These are phyloP conservation scores for Pseudoscleropodium purum DNA, from an alignment of 225 moss, liverwort and hornwort species.

Conservation along the genomic window DNA sequence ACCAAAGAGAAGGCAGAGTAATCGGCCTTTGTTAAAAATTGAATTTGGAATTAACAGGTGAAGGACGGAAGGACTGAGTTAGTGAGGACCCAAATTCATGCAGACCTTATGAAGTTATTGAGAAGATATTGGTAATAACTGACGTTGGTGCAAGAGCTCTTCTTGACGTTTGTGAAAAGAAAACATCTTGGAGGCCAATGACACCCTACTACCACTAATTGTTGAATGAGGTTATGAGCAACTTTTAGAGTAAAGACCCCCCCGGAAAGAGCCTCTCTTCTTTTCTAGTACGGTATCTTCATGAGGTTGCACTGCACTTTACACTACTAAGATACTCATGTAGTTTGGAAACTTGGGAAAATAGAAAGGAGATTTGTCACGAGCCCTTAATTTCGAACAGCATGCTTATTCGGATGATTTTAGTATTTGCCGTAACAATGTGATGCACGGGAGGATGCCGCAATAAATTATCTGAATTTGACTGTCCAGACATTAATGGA, in stretches of 20 bases:
- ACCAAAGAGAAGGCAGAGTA: background rate
- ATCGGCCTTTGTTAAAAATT: background rate
- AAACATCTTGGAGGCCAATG: background rate
- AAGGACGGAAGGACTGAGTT: background rate
- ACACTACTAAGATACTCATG: no score
- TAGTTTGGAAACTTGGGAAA: background rate
- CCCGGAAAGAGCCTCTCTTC: background rate
- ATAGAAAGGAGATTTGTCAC: background rate
- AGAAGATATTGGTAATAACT: background rate
- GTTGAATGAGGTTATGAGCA: background rate
- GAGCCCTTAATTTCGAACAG: background rate
- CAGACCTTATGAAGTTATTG: background rate
- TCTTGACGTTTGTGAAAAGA: background rate
- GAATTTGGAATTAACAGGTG: background rate
- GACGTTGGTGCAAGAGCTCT: background rate
- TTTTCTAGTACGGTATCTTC: background rate
- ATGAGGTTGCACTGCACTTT: background rate
- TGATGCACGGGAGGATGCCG: background rate
- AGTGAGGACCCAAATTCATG: background rate
- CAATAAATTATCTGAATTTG: background rate
- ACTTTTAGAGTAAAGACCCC: background rate
- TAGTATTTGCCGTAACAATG: background rate
- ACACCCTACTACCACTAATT: no score
- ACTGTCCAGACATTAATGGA: background rate
- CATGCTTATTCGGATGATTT: background rate